Evolutionary conservation across 192 early-diverging fungal genomes (phyloP), one percentile per base, ranked within the genome.

Genomic region (Coemansia sp.): DNA sequence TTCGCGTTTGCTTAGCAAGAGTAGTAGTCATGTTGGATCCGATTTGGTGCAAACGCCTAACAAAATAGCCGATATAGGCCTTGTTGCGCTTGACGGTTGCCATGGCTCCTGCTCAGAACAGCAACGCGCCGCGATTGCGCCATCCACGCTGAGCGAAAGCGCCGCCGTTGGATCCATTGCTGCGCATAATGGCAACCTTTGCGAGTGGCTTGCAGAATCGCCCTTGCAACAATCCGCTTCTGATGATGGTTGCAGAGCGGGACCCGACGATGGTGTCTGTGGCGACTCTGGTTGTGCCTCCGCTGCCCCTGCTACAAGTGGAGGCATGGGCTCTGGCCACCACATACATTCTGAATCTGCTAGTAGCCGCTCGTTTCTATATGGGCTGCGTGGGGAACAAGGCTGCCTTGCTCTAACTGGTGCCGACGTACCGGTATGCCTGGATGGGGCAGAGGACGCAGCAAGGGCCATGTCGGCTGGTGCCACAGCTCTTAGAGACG

Each of bases 111-210:
- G 31, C 11, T 31, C 57, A 3, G 36, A n/a, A 59, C 16, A 32
- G 11, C 34, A 42, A 36, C 57, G 31, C 22, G 57, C 57, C 57
- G 34, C 7, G 20, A 40, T 40, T 59, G 57, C 36, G 57, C 57
- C 57, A 59, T 59, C 3, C 34, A 28, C 17, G 7, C 18, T 11
- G 34, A 34, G 36, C 34, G 40, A 59, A 59, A 22, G 34, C 36
- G 36, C 57, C 12, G 57, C 18, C 7, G 33, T 16, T 59, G 57
- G 20, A 32, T 22, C 57, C 34, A 18, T 20, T 10, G 36, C 36
- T 25, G 36, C 20, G 34, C 25, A 61, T 42, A 61, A 61, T 61
- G 60, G 29, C 10, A 20, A 2, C 22, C 1, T 31, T 31, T 25
- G 42, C 30, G 42, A 48, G 60, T 61, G 60, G 60, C 60, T 61